These are phyloP conservation scores for Didymosphaeria variabile DNA, from an alignment of 2,329 filamentous ascomycete species.

Conservation along the genomic window DNA sequence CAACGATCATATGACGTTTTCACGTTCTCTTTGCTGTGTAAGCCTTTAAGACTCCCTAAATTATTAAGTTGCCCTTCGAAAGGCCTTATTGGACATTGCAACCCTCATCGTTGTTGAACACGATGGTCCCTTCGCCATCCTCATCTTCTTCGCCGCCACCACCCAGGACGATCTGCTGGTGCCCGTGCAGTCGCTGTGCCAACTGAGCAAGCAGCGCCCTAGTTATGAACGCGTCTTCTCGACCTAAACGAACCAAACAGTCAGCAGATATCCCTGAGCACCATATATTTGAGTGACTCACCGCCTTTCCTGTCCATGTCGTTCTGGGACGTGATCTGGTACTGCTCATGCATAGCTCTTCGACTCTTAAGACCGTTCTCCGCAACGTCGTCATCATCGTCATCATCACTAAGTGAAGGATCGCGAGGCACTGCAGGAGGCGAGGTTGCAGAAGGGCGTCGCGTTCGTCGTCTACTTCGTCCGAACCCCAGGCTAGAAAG, in stretches of 20 bases:
- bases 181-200: slow-evolving; percentile 42
- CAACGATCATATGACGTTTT: no score
- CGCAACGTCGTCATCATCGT: slow-evolving; percentile 45
- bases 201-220: slow-evolving; percentile 49
- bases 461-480: slow-evolving; percentile 27
- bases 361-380: slow-evolving; percentile 62
- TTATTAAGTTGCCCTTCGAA: background rate
- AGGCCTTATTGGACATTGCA: slow-evolving; percentile 39
- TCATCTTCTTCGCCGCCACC: slow-evolving; percentile 30
- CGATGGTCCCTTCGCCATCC: slow-evolving; percentile 31
- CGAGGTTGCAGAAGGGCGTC: slow-evolving; percentile 18
- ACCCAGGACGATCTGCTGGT: slow-evolving; percentile 24
- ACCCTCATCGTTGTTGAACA: slow-evolving; percentile 42
- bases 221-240: slow-evolving; percentile 20
- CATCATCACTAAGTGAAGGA: slow-evolving; percentile 27
- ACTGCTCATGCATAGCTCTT: slow-evolving; percentile 67
- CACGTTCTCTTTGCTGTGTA: background rate
- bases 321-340: slow-evolving; percentile 70
- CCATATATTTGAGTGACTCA: slow-evolving; percentile 56
- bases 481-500: slow-evolving; percentile 53
- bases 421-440: slow-evolving; percentile 16
- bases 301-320: slow-evolving; percentile 66
- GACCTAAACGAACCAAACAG: slow-evolving; percentile 3
- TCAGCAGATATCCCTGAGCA: slow-evolving; percentile 61
- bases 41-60: background rate